Base-by-base conservation (phyloP, 345 rosid genomes). In the Eucalyptus tenuipes region DNA sequence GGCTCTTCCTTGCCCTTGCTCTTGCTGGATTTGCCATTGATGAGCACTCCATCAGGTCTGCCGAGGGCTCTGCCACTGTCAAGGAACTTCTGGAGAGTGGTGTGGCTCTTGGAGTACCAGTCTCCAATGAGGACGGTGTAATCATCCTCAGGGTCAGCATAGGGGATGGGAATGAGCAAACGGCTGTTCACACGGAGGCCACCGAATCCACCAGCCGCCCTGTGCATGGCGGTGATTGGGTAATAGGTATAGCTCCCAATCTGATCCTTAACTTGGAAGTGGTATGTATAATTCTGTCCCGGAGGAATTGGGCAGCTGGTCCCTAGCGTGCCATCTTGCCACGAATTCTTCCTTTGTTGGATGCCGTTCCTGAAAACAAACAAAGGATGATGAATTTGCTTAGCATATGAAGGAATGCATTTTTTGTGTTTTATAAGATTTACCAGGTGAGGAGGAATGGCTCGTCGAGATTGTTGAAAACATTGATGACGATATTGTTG, bases 221-320 rank as follows among this genome's bases (percentile, higher is more conserved):
- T 57, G 52, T 89, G 90, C 90, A 89, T 82, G 89, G 71, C 55
- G 3, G 89, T 87, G 55, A 87, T 48, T 2, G 90, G 90, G 87
- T 89, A 89, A 87, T 89, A 85, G 75, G 55, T 55, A 64, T 87
- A 88, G 80, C 91, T 91, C 37, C 92, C 92, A 8, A 91, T 89
- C 88, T 91, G 92, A 48, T 91, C 92, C 88, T 91, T 91, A 13
- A 91, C 87, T 81, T 91, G 92, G 91, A 91, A 91, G 55, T 33
- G 86, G 87, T 86, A 91, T 13, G 91, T 91, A 82, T 71, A 89
- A 52, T 91, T 89, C 45, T 64, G 66, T 25, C 92, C 92, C 0
- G 92, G 89, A 42, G 47, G 89, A 66, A 91, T 91, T 13, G 91
- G 92, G 85, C 92, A 91, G 71, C 86, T 91, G 59, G 92, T 86